Evolutionary conservation across 2,329 filamentous ascomycete genomes (phyloP).

Genomic region (Aschersonia sp.): DNA sequence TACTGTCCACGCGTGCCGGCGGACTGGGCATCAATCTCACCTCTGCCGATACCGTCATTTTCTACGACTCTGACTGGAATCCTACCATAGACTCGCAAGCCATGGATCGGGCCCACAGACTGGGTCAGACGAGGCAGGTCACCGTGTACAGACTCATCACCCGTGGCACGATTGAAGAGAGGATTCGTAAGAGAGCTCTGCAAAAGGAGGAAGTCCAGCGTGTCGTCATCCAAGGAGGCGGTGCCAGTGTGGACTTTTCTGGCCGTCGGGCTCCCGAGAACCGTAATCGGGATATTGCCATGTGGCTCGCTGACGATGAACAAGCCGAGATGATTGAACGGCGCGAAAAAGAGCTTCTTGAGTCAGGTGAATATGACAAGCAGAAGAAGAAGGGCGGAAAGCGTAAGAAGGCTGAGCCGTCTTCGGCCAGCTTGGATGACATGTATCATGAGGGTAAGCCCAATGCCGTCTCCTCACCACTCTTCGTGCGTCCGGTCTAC

Average conservation of each 20-base stretch:
- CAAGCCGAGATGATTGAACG: slow-evolving; percentile 88
- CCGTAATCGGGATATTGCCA: slow-evolving; percentile 91
- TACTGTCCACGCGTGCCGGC: slow-evolving; percentile 89
- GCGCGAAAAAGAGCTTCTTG: slow-evolving; percentile 75
- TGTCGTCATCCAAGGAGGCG: slow-evolving; percentile 87
- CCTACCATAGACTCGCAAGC: slow-evolving; percentile 97
- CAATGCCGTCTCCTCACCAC: neutral
- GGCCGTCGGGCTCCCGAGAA: slow-evolving; percentile 78
- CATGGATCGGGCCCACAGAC: slow-evolving; percentile 96
- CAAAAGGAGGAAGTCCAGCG: slow-evolving; percentile 99
- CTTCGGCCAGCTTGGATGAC: slow-evolving; percentile 65
- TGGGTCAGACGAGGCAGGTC: slow-evolving; percentile 90
- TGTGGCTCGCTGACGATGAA: slow-evolving; percentile 97
- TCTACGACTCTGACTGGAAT: slow-evolving; percentile 99
- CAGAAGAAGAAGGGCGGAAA: slow-evolving; percentile 45
- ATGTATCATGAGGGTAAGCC: slow-evolving; percentile 92
- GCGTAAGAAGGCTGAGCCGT: slow-evolving; percentile 36
- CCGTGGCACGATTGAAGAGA: slow-evolving; percentile 90
- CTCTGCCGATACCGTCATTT: slow-evolving; percentile 94
- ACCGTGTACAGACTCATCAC: slow-evolving; percentile 97
- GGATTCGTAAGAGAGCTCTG: slow-evolving; percentile 88
- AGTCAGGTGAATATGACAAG: slow-evolving; percentile 54
- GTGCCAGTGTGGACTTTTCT: slow-evolving; percentile 90
- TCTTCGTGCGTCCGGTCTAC: neutral
- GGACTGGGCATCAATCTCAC: slow-evolving; percentile 97